These are phyloP conservation scores for Metarhizium sp. DNA, from an alignment of 2,329 filamentous ascomycete genomes.

Conservation along the genomic window DNA sequence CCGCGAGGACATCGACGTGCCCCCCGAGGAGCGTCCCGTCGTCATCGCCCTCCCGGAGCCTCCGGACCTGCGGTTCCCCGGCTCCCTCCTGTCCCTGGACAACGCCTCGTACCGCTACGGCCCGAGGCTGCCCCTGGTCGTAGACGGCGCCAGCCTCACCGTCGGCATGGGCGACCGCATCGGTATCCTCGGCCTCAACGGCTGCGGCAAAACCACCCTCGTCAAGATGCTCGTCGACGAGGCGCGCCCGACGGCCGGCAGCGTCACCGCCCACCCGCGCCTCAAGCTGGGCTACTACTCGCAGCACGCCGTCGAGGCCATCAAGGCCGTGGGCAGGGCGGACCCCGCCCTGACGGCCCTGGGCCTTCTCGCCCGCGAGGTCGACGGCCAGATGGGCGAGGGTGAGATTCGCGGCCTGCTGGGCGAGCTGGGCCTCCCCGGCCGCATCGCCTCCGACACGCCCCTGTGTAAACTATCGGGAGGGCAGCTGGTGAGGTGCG, in stretches of 20 bases:
- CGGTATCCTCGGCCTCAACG: constrained; percentile 71
- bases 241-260: constrained; percentile 49
- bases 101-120: constrained; percentile 57
- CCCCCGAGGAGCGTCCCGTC: constrained; percentile 50
- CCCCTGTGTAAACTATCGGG: constrained; percentile 67
- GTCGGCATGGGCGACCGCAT: constrained; percentile 66
- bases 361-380: constrained; percentile 47
- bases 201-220: constrained; percentile 72
- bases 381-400: constrained; percentile 46
- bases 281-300: constrained; percentile 68
- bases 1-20: constrained; percentile 63
- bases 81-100: constrained; percentile 63
- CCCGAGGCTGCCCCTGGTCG: constrained; percentile 24
- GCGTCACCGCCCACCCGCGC: constrained; percentile 56
- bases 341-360: constrained; percentile 54
- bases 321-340: constrained; percentile 44
- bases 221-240: constrained; percentile 60
- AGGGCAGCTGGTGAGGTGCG: constrained; percentile 61
- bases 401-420: constrained; percentile 59
- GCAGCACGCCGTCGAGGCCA: constrained; percentile 65
- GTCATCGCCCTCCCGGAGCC: constrained; percentile 52
- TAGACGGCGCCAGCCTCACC: constrained; percentile 57
- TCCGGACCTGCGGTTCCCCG: constrained; percentile 63
- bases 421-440: constrained; percentile 59
- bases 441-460: constrained; percentile 62